Percentiles rank a stretch among this genome's conserved stretches.
Evolutionary conservation across 441 rosid species (phyloP).

Genomic region (Gossypium schwendimanii): DNA sequence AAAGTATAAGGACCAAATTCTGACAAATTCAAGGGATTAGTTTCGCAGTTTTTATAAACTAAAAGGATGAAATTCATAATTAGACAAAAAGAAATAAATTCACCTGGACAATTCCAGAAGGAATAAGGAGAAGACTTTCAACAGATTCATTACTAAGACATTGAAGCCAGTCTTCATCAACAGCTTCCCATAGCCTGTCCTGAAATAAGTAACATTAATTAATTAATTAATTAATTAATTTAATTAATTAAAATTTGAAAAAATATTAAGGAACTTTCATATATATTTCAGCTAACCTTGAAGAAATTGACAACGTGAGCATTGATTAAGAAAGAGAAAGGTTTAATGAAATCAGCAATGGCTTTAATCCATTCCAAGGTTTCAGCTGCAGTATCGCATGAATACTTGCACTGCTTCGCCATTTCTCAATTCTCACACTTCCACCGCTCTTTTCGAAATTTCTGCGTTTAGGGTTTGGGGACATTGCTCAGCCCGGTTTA

Average conservation of each 20-base stretch:
- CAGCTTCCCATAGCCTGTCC: conserved; percentile 68
- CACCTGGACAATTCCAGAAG: conserved; percentile 67
- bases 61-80: neutral
- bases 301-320: conserved; percentile 83
- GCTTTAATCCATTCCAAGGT: conserved; percentile 71
- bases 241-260: neutral
- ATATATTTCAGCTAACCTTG: conserved; percentile 26
- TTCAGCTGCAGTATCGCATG: conserved; percentile 49
- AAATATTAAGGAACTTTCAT: neutral
- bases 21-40: no score
- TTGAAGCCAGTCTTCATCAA: conserved; percentile 69
- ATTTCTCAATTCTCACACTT: conserved; percentile 3
- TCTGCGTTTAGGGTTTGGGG: neutral
- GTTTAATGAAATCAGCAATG: conserved; percentile 50
- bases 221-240: neutral
- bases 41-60: no score
- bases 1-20: no score
- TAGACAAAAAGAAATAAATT: neutral
- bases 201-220: conserved; percentile 6
- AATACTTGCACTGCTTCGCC: conserved; percentile 27
- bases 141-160: conserved; percentile 57
- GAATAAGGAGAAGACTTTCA: conserved; percentile 57
- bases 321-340: conserved; percentile 41
- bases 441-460: neutral
- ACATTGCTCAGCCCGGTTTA: neutral